These are phyloP conservation scores for Zychaea mexicana DNA, from an alignment of 371 early-diverging fungal species.

Conservation along the genomic window DNA sequence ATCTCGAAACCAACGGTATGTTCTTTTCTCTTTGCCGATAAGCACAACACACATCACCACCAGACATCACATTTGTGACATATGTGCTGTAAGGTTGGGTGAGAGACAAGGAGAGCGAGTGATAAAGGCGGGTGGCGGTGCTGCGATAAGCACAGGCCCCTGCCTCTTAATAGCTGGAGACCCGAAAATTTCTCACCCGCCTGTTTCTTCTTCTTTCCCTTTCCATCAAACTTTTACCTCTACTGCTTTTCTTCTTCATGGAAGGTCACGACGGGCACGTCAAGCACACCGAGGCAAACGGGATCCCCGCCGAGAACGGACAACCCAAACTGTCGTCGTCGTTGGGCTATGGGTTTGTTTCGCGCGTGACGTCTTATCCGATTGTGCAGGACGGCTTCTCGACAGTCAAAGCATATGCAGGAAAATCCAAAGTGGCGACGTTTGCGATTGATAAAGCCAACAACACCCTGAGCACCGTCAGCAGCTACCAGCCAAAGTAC, in stretches of 20 bases:
- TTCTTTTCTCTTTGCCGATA: not conserved
- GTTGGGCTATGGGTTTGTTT: slow-evolving; percentile 30
- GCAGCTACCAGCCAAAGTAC: slow-evolving; percentile 50
- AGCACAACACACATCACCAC: too few species aligned
- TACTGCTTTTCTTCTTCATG: not conserved
- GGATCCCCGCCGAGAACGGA: slow-evolving; percentile 8
- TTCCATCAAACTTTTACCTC: not conserved
- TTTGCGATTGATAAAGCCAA: slow-evolving; percentile 50
- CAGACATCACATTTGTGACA: not conserved
- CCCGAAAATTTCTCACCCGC: slow-evolving; percentile 7
- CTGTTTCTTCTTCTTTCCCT: slow-evolving; percentile 1
- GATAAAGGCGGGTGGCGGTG: not conserved
- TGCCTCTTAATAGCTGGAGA: not conserved
- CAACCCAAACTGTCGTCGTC: not conserved
- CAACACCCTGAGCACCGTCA: slow-evolving; percentile 39
- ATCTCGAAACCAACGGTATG: not conserved
- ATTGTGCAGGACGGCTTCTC: slow-evolving; percentile 62
- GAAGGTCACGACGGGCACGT: slow-evolving; percentile 28
- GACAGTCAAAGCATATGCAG: slow-evolving; percentile 52
- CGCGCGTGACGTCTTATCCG: slow-evolving; percentile 64
- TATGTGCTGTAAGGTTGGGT: not conserved
- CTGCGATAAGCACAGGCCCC: not conserved
- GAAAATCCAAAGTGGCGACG: slow-evolving; percentile 50
- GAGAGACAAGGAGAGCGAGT: slow-evolving; percentile 14
- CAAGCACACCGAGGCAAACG: slow-evolving; percentile 32